A percentile compares a stretch with the other conserved stretches of the same genome.
Evolutionary conservation across 352 stramenopile species (phyloP).

Genomic region (Phytopythium mirpurense): DNA sequence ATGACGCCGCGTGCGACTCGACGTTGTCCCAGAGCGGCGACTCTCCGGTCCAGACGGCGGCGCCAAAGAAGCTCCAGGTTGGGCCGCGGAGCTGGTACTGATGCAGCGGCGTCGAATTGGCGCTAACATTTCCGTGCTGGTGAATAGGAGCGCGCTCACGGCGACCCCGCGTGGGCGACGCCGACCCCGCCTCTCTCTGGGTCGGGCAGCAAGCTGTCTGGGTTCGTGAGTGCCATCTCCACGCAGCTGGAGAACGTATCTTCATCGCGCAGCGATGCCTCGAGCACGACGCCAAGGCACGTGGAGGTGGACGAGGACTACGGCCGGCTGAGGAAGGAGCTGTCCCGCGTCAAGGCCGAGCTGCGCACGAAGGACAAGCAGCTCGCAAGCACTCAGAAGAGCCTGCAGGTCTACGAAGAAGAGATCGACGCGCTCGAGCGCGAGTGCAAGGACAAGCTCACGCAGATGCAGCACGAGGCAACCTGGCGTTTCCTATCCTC

Average conservation of each 20-base stretch:
- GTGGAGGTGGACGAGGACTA: constrained; percentile 19
- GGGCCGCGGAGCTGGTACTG: background rate
- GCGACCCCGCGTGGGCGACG: constrained; percentile 1
- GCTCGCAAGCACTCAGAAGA: constrained; percentile 47
- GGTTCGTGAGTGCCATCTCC: constrained; percentile 27
- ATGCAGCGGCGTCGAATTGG: no score
- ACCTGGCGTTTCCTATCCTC: no score
- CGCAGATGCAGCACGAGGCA: constrained; percentile 55
- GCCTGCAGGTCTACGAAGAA: constrained; percentile 60
- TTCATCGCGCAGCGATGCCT: constrained; percentile 16
- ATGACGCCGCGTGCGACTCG: constrained; percentile 4
- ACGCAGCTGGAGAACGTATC: constrained; percentile 23
- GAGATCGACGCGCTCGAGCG: constrained; percentile 71
- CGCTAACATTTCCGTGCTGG: no score
- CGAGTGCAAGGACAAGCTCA: constrained; percentile 69
- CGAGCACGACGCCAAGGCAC: constrained; percentile 4
- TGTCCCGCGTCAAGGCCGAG: constrained; percentile 41
- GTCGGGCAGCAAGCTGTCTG: constrained; percentile 24
- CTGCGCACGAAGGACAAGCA: constrained; percentile 59
- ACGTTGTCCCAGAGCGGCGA: background rate
- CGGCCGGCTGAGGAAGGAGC: constrained; percentile 45
- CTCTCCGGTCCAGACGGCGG: background rate
- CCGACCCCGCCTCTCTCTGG: constrained; percentile 21
- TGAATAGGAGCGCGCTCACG: background rate
- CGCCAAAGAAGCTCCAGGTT: background rate